Conservation (phyloP, 805 yeast species). For the Pichia sporocuriosa region DNA sequence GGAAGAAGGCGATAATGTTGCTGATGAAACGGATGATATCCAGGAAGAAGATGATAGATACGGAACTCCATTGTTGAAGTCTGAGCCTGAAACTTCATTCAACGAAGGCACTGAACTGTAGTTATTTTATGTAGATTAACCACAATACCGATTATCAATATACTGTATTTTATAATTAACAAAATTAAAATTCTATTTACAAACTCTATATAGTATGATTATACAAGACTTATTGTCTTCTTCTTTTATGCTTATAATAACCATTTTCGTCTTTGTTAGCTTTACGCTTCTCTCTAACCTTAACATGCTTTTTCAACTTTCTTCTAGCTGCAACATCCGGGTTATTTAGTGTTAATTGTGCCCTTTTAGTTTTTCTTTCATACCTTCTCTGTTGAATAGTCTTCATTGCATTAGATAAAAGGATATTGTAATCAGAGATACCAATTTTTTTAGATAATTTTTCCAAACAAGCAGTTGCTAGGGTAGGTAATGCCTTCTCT, state of each 20-base stretch:
- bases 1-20: background rate
- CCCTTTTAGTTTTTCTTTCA: slow-evolving; percentile 69
- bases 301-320: slow-evolving; percentile 68
- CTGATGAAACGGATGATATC: slow-evolving; percentile 8
- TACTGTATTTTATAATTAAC: background rate
- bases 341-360: slow-evolving; percentile 65
- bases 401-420: slow-evolving; percentile 59
- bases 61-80: background rate
- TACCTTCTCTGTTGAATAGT: slow-evolving; percentile 54
- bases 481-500: slow-evolving; percentile 37
- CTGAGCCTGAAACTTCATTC: slow-evolving; percentile 6
- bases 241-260: slow-evolving; percentile 59
- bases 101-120: background rate
- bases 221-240: slow-evolving; percentile 19
- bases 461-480: slow-evolving; percentile 61
- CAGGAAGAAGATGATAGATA: slow-evolving; percentile 6
- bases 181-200: background rate
- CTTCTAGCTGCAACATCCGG: slow-evolving; percentile 81
- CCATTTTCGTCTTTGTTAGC: slow-evolving; percentile 73
- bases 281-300: slow-evolving; percentile 71
- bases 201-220: background rate
- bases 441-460: slow-evolving; percentile 66
- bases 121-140: no score
- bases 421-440: slow-evolving; percentile 54
- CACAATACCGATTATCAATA: no score